These are phyloP conservation scores for Sclerotinia glacialis DNA, from an alignment of 2,329 filamentous ascomycete genomes.

Conservation along the genomic window DNA sequence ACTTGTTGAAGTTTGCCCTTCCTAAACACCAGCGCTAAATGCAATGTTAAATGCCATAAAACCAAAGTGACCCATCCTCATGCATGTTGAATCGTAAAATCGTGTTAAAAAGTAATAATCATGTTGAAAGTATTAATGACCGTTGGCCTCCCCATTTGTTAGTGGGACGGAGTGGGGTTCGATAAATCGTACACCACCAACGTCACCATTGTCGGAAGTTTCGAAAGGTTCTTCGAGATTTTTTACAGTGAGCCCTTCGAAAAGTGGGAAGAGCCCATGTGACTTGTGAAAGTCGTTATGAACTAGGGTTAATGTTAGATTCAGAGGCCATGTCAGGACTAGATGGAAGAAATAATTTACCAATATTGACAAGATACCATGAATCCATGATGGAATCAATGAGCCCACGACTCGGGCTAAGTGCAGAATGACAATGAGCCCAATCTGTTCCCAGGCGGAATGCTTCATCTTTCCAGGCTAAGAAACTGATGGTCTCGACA, in stretches of 20 bases:
- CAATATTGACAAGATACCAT: conserved; percentile 95
- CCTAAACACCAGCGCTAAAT: conserved; percentile 38
- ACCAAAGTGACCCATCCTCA: conserved; percentile 22
- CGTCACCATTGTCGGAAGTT: conserved; percentile 23
- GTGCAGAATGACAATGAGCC: conserved; percentile 82
- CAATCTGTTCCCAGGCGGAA: conserved; percentile 90
- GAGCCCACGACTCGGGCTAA: conserved; percentile 72
- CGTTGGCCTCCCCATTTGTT: conserved; percentile 28
- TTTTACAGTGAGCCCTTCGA: conserved; percentile 71
- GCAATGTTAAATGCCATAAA: conserved; percentile 32
- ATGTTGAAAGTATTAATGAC: conserved; percentile 23
- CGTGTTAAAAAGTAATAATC: conserved; percentile 30
- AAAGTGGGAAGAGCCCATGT: conserved; percentile 78
- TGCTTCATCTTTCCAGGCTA: conserved; percentile 98
- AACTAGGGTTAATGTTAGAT: conserved; percentile 51
- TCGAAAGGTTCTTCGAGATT: conserved; percentile 53
- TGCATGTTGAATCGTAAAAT: conserved; percentile 39
- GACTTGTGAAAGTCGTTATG: conserved; percentile 96
- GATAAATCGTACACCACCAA: conserved; percentile 25
- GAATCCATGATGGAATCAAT: conserved; percentile 81
- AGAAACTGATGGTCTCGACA: conserved; percentile 93
- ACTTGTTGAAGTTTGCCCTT: conserved; percentile 40
- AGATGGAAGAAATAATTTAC: conserved; percentile 50
- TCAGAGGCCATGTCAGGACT: conserved; percentile 7
- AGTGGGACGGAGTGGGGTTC: conserved; percentile 27